A percentile compares a stretch with the other conserved stretches of the same genome.
Conservation (phyloP, 805 yeast genomes). For the Zygosaccharomyces bisporus region DNA sequence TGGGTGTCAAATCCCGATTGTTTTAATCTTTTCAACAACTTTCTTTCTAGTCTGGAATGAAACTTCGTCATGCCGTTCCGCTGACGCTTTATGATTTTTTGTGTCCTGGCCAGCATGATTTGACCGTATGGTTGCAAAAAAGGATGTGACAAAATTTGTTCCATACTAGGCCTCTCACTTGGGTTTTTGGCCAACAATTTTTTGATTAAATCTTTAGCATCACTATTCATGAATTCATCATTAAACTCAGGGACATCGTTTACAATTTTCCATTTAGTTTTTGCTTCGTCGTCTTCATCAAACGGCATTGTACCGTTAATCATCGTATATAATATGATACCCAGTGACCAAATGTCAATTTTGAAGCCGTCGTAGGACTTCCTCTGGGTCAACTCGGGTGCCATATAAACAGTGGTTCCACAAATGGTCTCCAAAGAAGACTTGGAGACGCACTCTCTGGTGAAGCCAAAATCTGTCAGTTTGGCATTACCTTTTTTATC, state of each 20-base stretch:
- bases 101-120: slow-evolving; percentile 40
- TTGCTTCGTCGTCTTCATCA: slow-evolving; percentile 70
- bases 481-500: slow-evolving; percentile 61
- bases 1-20: slow-evolving; percentile 63
- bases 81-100: slow-evolving; percentile 37
- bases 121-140: slow-evolving; percentile 47
- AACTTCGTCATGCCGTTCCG: slow-evolving; percentile 43
- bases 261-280: slow-evolving; percentile 57
- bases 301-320: slow-evolving; percentile 87
- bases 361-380: slow-evolving; percentile 74
- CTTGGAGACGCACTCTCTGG: slow-evolving; percentile 65
- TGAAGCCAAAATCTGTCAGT: slow-evolving; percentile 90
- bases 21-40: slow-evolving; percentile 54
- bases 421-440: slow-evolving; percentile 73
- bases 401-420: slow-evolving; percentile 95
- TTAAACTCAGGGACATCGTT: slow-evolving; percentile 60
- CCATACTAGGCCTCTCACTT: slow-evolving; percentile 51
- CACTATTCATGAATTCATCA: slow-evolving; percentile 42
- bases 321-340: slow-evolving; percentile 82
- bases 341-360: slow-evolving; percentile 89
- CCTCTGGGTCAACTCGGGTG: slow-evolving; percentile 78
- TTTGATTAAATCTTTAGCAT: slow-evolving; percentile 49
- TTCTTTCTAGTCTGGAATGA: slow-evolving; percentile 58
- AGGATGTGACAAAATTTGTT: slow-evolving; percentile 49
- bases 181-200: slow-evolving; percentile 66